Evolutionary conservation across 345 rosid species (phyloP).

Genomic region (Euphorbia lathyris): DNA sequence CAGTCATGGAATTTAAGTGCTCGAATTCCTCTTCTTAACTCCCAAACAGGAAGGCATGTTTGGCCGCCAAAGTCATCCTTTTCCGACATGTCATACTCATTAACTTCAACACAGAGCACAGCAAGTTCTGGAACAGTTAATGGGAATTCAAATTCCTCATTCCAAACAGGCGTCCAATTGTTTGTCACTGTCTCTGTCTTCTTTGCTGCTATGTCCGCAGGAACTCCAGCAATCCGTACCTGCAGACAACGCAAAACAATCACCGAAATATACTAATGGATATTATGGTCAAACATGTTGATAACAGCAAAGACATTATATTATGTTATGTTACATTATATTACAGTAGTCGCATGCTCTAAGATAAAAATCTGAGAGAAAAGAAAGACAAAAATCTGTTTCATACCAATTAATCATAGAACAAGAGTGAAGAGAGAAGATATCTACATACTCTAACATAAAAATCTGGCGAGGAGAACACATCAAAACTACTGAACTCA

Average conservation of each 20-base stretch:
- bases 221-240: slow-evolving; percentile 71
- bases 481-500: slow-evolving; percentile 68
- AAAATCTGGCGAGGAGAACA: slow-evolving; percentile 77
- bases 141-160: slow-evolving; percentile 59
- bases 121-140: slow-evolving; percentile 67
- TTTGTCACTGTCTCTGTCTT: slow-evolving; percentile 49
- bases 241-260: slow-evolving; percentile 13
- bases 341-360: not conserved
- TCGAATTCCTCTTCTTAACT: slow-evolving; percentile 56
- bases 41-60: slow-evolving; percentile 60
- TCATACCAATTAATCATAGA: too few species aligned
- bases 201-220: slow-evolving; percentile 49
- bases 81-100: slow-evolving; percentile 60
- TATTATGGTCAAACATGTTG: not conserved
- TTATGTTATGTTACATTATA: too few species aligned
- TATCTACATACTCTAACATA: slow-evolving; percentile 54
- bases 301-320: not conserved
- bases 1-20: slow-evolving; percentile 53
- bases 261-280: not conserved
- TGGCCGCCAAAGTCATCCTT: slow-evolving; percentile 71
- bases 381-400: not conserved
- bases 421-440: not conserved
- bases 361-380: not conserved
- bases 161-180: slow-evolving; percentile 65
- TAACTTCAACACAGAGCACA: slow-evolving; percentile 60